phyloP scores from a whole-genome alignment of 2,329 filamentous ascomycete genomes.

The Fulvia fulva region DNA sequence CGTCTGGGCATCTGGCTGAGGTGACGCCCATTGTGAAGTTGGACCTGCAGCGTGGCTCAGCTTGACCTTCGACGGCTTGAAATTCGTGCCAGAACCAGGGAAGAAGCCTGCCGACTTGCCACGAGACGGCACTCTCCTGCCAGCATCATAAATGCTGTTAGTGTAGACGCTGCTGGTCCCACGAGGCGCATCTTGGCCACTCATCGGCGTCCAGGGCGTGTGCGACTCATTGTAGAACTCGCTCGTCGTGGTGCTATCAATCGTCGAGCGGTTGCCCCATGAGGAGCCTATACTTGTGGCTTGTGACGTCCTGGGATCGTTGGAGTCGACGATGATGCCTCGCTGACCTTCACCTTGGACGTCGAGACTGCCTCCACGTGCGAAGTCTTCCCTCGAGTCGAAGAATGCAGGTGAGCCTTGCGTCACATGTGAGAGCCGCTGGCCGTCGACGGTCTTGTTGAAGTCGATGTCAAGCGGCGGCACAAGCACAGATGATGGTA shows the following conservation, averaged over 20 bases:
- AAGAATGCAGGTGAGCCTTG: slow-evolving; percentile 67
- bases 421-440: slow-evolving; percentile 62
- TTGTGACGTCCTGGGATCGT: slow-evolving; percentile 22
- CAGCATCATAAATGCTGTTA: slow-evolving; percentile 40
- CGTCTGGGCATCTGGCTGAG: slow-evolving; percentile 10
- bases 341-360: slow-evolving; percentile 24
- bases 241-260: slow-evolving; percentile 29
- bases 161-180: slow-evolving; percentile 45
- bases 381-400: slow-evolving; percentile 48
- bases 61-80: slow-evolving; percentile 27
- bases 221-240: slow-evolving; percentile 32
- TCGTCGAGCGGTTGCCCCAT: slow-evolving; percentile 27
- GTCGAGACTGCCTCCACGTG: slow-evolving; percentile 22
- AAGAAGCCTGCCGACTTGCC: slow-evolving; percentile 51
- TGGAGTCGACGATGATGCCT: slow-evolving; percentile 30
- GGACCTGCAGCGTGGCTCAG: slow-evolving; percentile 23
- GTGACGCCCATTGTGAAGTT: slow-evolving; percentile 24
- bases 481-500: slow-evolving; percentile 60
- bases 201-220: slow-evolving; percentile 33
- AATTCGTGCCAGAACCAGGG: slow-evolving; percentile 31
- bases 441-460: slow-evolving; percentile 50
- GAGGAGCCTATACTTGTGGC: slow-evolving; percentile 22
- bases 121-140: slow-evolving; percentile 43
- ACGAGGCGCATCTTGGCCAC: slow-evolving; percentile 23
- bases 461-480: slow-evolving; percentile 61